A percentile compares a stretch with the other conserved stretches of the same genome.
Evolutionary conservation across 495 filamentous ascomycete genomes (phyloP).

Genomic region (Aspergillus ostianus): DNA sequence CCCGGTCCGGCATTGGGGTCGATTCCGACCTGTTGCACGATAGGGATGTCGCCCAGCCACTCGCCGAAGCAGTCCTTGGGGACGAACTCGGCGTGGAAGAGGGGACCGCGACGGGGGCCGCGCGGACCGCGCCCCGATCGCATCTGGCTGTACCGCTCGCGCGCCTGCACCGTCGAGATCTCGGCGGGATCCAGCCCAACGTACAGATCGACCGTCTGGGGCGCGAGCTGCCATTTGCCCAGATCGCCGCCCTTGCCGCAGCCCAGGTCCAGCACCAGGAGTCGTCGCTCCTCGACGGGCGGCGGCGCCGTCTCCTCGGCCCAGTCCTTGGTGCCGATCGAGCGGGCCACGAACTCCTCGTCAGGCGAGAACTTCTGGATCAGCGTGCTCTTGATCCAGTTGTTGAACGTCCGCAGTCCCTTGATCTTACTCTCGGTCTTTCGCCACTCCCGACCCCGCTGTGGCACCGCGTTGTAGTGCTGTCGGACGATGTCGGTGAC

Average conservation of each 20-base stretch:
- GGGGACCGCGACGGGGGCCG: conserved; percentile 57
- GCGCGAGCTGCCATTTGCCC: conserved; percentile 90
- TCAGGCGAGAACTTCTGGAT: conserved; percentile 95
- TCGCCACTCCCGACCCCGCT: conserved; percentile 87
- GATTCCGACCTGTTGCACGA: conserved; percentile 81
- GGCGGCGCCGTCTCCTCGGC: conserved; percentile 53
- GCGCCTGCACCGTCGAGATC: conserved; percentile 83
- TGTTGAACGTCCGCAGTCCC: conserved; percentile 91
- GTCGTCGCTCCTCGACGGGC: conserved; percentile 43
- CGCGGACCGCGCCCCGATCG: conserved; percentile 52
- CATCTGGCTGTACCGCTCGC: conserved; percentile 78
- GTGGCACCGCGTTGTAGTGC: conserved; percentile 93
- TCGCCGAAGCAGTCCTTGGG: conserved; percentile 88
- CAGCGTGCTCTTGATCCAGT: conserved; percentile 95
- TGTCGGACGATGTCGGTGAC: conserved; percentile 84
- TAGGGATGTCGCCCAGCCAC: conserved; percentile 70
- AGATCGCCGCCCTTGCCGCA: conserved; percentile 97
- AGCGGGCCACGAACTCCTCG: conserved; percentile 59
- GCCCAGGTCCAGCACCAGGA: conserved; percentile 87
- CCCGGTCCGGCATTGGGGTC: conserved; percentile 64
- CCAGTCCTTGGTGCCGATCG: conserved; percentile 41
- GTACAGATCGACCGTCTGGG: conserved; percentile 80
- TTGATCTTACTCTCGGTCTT: conserved; percentile 92
- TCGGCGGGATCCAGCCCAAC: conserved; percentile 92
- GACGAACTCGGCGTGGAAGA: conserved; percentile 82